phyloP scores from a whole-genome alignment of 2,329 filamentous ascomycete species.

The Emergomyces orientalis region DNA sequence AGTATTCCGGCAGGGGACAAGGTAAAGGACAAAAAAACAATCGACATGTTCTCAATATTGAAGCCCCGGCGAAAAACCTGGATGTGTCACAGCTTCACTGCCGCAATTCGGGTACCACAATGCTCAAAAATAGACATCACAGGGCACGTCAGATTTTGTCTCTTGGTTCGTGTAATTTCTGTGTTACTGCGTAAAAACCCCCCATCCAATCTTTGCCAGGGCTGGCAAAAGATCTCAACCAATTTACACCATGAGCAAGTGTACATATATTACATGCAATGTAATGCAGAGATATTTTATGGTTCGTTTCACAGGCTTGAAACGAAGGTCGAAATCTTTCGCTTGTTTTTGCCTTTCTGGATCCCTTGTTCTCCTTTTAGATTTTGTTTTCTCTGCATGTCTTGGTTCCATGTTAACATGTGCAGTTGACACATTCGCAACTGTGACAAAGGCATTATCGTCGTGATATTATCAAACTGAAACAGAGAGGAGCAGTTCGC shows the following conservation, averaged over 20 bases:
- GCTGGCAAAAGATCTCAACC: background rate
- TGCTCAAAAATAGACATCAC: background rate
- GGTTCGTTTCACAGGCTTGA: background rate
- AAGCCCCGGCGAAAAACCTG: background rate
- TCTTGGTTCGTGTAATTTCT: background rate
- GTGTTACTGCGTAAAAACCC: background rate
- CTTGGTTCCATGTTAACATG: background rate
- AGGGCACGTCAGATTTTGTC: constrained; percentile 3
- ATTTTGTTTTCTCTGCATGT: background rate
- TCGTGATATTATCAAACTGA: background rate
- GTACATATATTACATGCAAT: background rate
- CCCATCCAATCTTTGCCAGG: background rate
- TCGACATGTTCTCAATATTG: background rate
- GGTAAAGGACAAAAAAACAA: background rate
- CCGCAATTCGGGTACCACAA: background rate
- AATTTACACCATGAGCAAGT: background rate
- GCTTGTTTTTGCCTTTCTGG: constrained; percentile 5
- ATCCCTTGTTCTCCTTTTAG: background rate
- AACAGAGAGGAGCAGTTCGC: background rate
- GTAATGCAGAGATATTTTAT: background rate
- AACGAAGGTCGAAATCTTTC: background rate
- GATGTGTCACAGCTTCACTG: background rate
- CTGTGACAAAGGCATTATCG: background rate
- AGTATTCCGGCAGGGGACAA: background rate
- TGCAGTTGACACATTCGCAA: background rate